A percentile compares a stretch with the other conserved stretches of the same genome.
Conservation (phyloP, 1,284 basidiomycete genomes). For the Cystobasidium pallidum region DNA sequence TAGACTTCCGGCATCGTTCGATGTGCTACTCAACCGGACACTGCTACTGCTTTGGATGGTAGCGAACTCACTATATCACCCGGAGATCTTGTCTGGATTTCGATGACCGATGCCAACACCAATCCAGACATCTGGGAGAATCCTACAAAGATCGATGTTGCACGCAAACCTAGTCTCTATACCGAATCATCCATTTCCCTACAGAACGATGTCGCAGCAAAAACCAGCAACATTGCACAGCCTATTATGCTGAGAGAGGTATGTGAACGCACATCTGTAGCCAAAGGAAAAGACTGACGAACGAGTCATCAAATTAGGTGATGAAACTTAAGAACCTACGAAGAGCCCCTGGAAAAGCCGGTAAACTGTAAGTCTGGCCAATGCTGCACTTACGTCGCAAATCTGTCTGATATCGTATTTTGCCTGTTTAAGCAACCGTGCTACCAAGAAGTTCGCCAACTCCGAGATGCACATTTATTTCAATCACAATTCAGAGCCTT, state of each 20-base stretch:
- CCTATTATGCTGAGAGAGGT: conserved; percentile 31
- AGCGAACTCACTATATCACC: conserved; percentile 16
- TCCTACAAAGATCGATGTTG: conserved; percentile 28
- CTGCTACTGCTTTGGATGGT: conserved; percentile 28
- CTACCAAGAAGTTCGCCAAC: conserved; percentile 9
- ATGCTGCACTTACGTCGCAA: too few species aligned
- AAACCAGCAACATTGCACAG: conserved; percentile 32
- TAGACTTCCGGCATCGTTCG: conserved; percentile 45
- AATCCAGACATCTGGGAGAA: conserved; percentile 34
- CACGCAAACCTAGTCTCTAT: conserved; percentile 20
- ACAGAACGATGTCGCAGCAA: conserved; percentile 37
- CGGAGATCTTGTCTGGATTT: conserved; percentile 43
- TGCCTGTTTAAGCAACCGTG: conserved; percentile 8
- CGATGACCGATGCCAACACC: conserved; percentile 26
- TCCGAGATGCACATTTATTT: conserved; percentile 15
- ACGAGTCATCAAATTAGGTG: too few species aligned
- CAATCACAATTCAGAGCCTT: conserved; percentile 3
- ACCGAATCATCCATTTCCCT: conserved; percentile 26
- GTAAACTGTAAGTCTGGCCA: conserved; percentile 56
- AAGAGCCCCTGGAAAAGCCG: conserved; percentile 64
- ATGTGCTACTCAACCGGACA: conserved; percentile 14
- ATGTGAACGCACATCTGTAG: too few species aligned
- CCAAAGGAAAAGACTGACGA: too few species aligned
- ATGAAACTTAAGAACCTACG: conserved; percentile 62
- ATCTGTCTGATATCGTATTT: background rate